Conservation (phyloP, 345 rosid genomes). For the Nephelium lappaceum region DNA sequence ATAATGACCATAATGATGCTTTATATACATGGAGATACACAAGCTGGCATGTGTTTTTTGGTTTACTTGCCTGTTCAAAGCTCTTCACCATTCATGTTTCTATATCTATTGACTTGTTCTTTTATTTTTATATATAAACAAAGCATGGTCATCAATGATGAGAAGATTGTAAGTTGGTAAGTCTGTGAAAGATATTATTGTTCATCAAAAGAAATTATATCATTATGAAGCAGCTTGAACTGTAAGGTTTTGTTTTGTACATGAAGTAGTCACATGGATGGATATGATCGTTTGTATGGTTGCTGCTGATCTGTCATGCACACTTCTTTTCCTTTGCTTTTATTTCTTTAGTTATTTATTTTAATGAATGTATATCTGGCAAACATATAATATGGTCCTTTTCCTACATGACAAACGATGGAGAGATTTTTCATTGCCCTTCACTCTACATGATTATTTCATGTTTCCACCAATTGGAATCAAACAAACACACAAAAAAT, state of each 20-base stretch:
- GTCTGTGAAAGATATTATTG: not conserved
- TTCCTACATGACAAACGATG: slow-evolving; percentile 1
- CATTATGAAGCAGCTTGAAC: not conserved
- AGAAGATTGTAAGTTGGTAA: slow-evolving; percentile 1
- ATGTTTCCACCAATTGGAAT: not conserved
- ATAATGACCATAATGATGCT: not conserved
- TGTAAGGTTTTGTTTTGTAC: slow-evolving; percentile 1
- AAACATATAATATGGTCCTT: slow-evolving; percentile 1
- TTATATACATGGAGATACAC: not conserved
- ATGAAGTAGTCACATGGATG: slow-evolving; percentile 4
- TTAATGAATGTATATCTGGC: not conserved
- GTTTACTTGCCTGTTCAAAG: not conserved
- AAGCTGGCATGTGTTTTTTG: not conserved
- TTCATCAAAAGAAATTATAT: slow-evolving; percentile 1
- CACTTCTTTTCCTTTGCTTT: not conserved
- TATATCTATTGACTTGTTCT: not conserved
- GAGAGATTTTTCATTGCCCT: not conserved
- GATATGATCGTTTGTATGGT: slow-evolving; percentile 11
- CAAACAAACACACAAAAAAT: not conserved
- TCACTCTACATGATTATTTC: not conserved
- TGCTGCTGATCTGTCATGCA: not conserved
- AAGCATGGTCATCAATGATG: slow-evolving; percentile 18
- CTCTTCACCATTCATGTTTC: slow-evolving; percentile 1
- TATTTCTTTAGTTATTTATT: not conserved
- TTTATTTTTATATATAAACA: not conserved